These are phyloP conservation scores for Flaveria robusta DNA, from an alignment of 129 eudicot species.

Conservation along the genomic window DNA sequence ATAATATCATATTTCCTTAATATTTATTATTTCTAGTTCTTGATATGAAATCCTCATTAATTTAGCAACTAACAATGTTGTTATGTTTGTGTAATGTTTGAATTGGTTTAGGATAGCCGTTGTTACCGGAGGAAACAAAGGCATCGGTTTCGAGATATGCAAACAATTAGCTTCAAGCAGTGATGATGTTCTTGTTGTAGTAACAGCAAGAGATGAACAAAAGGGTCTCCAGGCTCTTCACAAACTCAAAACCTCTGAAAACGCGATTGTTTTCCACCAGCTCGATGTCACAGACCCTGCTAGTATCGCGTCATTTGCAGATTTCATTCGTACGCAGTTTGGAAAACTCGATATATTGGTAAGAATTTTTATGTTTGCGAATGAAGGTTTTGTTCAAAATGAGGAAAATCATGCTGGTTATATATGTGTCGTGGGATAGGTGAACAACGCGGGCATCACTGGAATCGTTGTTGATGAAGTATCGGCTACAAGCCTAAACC, in stretches of 20 bases:
- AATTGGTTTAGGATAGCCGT: slow-evolving; percentile 29
- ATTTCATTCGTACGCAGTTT: slow-evolving; percentile 11
- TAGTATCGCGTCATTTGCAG: slow-evolving; percentile 21
- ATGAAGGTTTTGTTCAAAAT: neutral
- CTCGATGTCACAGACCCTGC: slow-evolving; percentile 23
- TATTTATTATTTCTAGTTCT: neutral
- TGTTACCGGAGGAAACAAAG: slow-evolving; percentile 35
- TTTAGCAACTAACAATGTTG: neutral
- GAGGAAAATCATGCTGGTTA: neutral
- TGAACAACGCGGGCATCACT: slow-evolving; percentile 27
- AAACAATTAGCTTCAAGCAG: slow-evolving; percentile 18
- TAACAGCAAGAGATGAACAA: slow-evolving; percentile 32
- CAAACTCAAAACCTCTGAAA: slow-evolving; percentile 12
- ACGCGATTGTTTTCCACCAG: slow-evolving; percentile 1
- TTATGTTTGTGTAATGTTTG: slow-evolving; percentile 3
- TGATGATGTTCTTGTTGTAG: slow-evolving; percentile 16
- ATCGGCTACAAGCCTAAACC: neutral
- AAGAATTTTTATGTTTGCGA: neutral
- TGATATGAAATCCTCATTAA: neutral
- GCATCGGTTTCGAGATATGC: slow-evolving; percentile 25
- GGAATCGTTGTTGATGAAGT: slow-evolving; percentile 11
- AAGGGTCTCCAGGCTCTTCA: slow-evolving; percentile 28
- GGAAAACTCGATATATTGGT: slow-evolving; percentile 27
- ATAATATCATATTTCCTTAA: neutral
- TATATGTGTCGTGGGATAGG: neutral